Evolutionary conservation across 164 flowering plant species (phyloP), one percentile per base, ranked within the genome.

Genomic region (Umbellularia californica): DNA sequence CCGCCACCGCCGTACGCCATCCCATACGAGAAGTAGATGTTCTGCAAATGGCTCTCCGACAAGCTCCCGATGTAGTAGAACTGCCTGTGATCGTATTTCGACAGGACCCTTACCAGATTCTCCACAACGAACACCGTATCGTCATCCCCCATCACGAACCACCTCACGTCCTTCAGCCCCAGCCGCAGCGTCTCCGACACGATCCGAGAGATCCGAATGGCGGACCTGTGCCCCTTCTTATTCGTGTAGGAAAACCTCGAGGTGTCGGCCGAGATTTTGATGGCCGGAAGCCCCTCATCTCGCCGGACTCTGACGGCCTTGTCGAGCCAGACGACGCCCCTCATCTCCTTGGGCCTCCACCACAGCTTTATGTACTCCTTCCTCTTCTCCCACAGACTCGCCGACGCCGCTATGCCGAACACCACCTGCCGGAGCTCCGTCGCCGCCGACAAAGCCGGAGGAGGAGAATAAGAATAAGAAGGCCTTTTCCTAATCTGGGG

Each of bases 1-100:
- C 95, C 95, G 5, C 93, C 96, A 3, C 96, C 96, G n/a, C 96
- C 96, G 64, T 80, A 91, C 1, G 90, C 96, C 92, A 91, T 90
- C 0, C 75, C 81, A 28, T 85, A 88, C 2, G 90, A 84, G 66
- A 85, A 87, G 50, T 79, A 20, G 2, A 89, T 84, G 71, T 91
- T 89, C 80, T 91, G 96, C 33, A 81, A 15, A 77, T 89, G 92
- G 60, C 87, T 87, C 78, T 91, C 96, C 13, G 96, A 91, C 14
- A 76, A 70, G 24, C 88, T 81, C 50, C 96, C 96, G 15, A 91
- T 85, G 74, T 91, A 91, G 41, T 86, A 90, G 67, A 76, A 82
- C 79, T 87, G 76, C 23, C 72, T 77, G 50, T 87, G 92, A 66
- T 91, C 96, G 68, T 89, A 87, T 62, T 88, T 90, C 3, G 30